Base-by-base conservation (phyloP, 495 filamentous ascomycete genomes). In the Penicillium macrosclerotiorum region DNA sequence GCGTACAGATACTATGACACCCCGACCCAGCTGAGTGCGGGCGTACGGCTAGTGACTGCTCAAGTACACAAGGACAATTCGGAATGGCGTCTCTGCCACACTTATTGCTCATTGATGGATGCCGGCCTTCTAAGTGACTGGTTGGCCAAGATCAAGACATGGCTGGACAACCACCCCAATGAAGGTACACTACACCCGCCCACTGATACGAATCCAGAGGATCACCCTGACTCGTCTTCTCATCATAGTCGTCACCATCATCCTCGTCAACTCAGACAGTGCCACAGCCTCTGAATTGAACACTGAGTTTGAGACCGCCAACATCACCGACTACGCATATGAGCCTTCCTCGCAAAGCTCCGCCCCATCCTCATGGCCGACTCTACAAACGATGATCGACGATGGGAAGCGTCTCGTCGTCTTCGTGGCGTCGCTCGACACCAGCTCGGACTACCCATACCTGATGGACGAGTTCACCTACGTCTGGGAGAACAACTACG, bases 401-500 rank as follows among this genome's bases (percentile, higher is more conserved):
- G 62, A 75, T 27, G 78, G 79, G 47, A 85, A 73, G 6, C 81
- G 85, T 0, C 71, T 91, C 1, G 72, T 89, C 42, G 75, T 76
- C 7, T 89, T 86, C 52, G 71, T 89, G 50, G 75, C 84, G 5
- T 72, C 71, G 18, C 54, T 86, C 37, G 60, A 60, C 29, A 43
- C 68, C 30, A 72, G 74, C 39, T 54, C 67, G 8, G 45, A 52
- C 1, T 75, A 79, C 46, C 76, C 82, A 0, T 89, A 88, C 71
- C 78, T 90, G 5, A 71, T 89, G 41, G 77, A 87, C 60, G 78
- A 91, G 63, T 90, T 88, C 63, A 75, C 67, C 33, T 85, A 83
- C 57, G 68, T 90, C 62, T 90, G 85, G 78, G 88, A 92, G 63
- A 89, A 85, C 18, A 76, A 78, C 0, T 92, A 85, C 67, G 84